Evolutionary conservation across 331 rosid genomes (phyloP).

Genomic region (Cydonia oblonga): DNA sequence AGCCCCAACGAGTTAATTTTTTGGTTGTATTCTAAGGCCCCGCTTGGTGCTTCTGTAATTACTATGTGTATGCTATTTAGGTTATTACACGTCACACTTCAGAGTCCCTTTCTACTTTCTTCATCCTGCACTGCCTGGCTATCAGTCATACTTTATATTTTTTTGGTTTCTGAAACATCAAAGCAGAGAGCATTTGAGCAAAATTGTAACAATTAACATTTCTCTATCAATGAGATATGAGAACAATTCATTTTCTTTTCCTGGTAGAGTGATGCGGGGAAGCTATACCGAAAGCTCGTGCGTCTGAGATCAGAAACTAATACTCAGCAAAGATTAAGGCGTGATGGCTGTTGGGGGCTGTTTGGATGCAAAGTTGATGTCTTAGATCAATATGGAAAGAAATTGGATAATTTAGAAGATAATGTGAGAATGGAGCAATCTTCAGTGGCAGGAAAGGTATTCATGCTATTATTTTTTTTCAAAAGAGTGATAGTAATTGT

Average conservation of each 20-base stretch:
- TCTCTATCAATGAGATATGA: background rate
- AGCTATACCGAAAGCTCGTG: constrained; percentile 40
- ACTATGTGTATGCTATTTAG: background rate
- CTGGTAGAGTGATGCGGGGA: constrained; percentile 59
- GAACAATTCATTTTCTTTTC: background rate
- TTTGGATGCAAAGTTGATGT: constrained; percentile 43
- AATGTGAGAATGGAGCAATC: constrained; percentile 58
- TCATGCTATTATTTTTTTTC: background rate
- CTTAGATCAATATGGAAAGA: constrained; percentile 45
- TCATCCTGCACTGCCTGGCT: background rate
- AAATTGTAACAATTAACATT: background rate
- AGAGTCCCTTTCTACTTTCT: background rate
- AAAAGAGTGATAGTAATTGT: background rate
- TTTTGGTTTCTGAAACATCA: background rate
- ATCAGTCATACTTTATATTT: background rate
- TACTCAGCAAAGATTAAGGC: constrained; percentile 26
- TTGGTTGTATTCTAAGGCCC: background rate
- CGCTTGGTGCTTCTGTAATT: background rate
- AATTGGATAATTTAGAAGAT: constrained; percentile 53
- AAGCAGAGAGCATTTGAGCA: background rate
- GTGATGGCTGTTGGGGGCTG: constrained; percentile 54
- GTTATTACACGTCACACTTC: background rate
- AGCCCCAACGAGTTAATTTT: background rate
- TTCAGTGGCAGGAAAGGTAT: constrained; percentile 47
- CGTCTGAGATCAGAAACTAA: constrained; percentile 23